Conservation (phyloP, 176 grass and related monocot genomes). For the Musa itinerans region DNA sequence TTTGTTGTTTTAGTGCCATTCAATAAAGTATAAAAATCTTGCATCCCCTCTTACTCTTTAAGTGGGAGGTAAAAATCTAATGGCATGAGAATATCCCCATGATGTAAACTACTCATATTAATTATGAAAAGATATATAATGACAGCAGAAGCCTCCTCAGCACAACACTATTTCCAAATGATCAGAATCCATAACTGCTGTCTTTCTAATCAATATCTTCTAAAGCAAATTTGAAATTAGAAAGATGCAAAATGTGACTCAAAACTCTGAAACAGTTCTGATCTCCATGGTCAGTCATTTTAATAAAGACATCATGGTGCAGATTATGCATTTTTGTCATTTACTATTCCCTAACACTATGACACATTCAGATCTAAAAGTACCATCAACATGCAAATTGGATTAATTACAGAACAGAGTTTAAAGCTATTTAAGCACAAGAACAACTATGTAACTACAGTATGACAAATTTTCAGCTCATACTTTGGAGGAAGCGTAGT, state of each 20-base stretch:
- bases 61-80: background rate
- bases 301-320: background rate
- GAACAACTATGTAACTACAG: background rate
- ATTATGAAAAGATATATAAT: background rate
- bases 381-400: background rate
- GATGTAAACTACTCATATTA: background rate
- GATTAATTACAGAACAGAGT: slow-evolving; percentile 10
- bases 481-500: slow-evolving; percentile 91
- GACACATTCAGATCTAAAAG: background rate
- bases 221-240: background rate
- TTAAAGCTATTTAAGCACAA: background rate
- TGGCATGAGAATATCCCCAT: background rate
- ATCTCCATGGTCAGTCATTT: background rate
- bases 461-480: background rate
- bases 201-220: background rate
- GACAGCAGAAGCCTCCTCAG: background rate
- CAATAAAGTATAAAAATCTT: background rate
- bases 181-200: background rate
- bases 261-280: background rate
- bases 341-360: background rate
- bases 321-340: background rate
- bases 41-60: no score
- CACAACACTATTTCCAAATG: background rate
- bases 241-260: background rate
- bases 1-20: background rate